These are phyloP conservation scores for Lactarius indigo DNA, from an alignment of 768 basidiomycete species.

Conservation along the genomic window DNA sequence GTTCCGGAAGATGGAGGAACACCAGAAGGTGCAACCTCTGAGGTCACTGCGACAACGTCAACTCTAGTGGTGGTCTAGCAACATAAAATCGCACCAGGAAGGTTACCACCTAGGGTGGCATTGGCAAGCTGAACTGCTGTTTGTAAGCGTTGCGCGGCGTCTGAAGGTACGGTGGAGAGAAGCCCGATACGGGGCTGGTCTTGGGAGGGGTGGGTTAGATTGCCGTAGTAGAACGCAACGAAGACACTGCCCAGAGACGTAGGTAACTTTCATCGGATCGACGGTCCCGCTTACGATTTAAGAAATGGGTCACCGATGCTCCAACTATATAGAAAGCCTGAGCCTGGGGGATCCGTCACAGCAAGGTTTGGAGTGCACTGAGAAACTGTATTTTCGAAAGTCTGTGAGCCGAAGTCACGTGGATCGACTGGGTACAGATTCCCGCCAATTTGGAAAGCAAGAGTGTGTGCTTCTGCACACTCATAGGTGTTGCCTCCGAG, in stretches of 20 bases:
- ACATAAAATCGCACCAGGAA: conserved; percentile 30
- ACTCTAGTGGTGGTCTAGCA: neutral
- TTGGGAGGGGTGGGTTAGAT: conserved; percentile 60
- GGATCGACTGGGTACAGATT: conserved; percentile 70
- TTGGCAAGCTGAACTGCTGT: conserved; percentile 35
- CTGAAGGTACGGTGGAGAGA: conserved; percentile 61
- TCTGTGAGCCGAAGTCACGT: conserved; percentile 59
- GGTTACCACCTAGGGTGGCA: conserved; percentile 30
- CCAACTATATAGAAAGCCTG: conserved; percentile 69
- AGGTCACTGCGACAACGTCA: conserved; percentile 35
- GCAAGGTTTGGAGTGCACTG: conserved; percentile 54
- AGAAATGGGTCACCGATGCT: conserved; percentile 74
- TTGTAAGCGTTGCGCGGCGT: conserved; percentile 43
- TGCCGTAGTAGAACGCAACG: conserved; percentile 69
- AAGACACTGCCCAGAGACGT: conserved; percentile 45
- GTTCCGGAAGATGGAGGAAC: conserved; percentile 26
- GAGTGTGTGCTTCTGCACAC: conserved; percentile 57
- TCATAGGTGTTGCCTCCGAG: conserved; percentile 46
- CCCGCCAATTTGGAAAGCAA: conserved; percentile 68
- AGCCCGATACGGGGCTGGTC: conserved; percentile 71
- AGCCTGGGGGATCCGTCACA: conserved; percentile 59
- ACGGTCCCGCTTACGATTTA: conserved; percentile 50
- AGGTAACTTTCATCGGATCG: neutral
- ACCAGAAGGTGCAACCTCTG: conserved; percentile 41
- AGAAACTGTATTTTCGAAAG: conserved; percentile 27